Conservation (phyloP, 2,329 filamentous ascomycete genomes). For the Alternaria panax region DNA sequence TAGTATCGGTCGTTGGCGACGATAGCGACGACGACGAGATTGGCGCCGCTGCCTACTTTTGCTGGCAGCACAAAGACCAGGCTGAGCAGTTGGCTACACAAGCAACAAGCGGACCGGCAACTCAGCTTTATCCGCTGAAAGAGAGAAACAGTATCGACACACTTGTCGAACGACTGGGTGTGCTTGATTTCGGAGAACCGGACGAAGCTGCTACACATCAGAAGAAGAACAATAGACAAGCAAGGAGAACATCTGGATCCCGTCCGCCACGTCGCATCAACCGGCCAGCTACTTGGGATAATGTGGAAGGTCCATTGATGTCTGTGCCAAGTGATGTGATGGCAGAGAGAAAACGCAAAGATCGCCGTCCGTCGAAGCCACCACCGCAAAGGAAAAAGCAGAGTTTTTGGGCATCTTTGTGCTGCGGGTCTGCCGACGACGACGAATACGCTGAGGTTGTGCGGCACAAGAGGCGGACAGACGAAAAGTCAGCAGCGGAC, state of each 20-base stretch:
- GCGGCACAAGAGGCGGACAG: constrained; percentile 49
- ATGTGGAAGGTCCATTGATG: constrained; percentile 56
- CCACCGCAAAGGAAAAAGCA: constrained; percentile 39
- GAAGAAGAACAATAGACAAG: constrained; percentile 31
- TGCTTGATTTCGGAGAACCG: constrained; percentile 68
- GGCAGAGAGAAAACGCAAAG: constrained; percentile 33
- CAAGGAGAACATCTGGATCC: constrained; percentile 23
- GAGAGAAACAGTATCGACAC: constrained; percentile 85
- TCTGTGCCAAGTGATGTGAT: constrained; percentile 52
- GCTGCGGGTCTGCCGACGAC: constrained; percentile 50
- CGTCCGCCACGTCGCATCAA: constrained; percentile 37
- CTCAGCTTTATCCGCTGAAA: constrained; percentile 64
- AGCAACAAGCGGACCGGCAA: constrained; percentile 36
- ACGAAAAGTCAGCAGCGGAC: constrained; percentile 8
- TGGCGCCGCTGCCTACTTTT: constrained; percentile 72
- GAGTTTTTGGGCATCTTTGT: constrained; percentile 54
- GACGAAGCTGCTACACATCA: constrained; percentile 49
- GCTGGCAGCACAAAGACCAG: constrained; percentile 96
- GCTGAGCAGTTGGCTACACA: constrained; percentile 56
- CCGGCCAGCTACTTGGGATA: constrained; percentile 55
- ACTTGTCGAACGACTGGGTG: constrained; percentile 77
- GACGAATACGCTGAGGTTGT: constrained; percentile 51
- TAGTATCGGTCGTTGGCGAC: constrained; percentile 48
- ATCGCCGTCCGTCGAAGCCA: constrained; percentile 26
- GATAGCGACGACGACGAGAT: constrained; percentile 62